Conservation (phyloP, 768 basidiomycete species). For the Collybia mongolica region DNA sequence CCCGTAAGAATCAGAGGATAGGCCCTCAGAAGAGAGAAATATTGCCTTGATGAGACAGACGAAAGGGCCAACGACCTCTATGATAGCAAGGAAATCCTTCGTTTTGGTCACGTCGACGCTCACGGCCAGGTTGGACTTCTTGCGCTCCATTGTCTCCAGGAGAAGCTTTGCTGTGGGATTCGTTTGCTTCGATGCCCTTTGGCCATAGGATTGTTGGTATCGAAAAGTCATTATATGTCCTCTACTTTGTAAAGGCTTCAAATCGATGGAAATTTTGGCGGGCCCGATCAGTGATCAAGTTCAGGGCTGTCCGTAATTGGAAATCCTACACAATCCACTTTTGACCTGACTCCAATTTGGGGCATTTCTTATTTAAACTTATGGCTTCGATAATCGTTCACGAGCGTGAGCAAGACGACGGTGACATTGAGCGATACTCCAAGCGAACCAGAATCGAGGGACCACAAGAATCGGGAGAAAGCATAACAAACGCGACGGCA, state of each 20-base stretch:
- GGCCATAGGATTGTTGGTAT: slow-evolving; percentile 54
- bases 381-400: slow-evolving; percentile 40
- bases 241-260: too few species aligned
- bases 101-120: slow-evolving; percentile 91
- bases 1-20: slow-evolving; percentile 20
- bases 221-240: slow-evolving; percentile 26
- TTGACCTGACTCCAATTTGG: not conserved
- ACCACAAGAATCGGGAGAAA: slow-evolving; percentile 8
- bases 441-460: slow-evolving; percentile 43
- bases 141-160: slow-evolving; percentile 80
- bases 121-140: slow-evolving; percentile 90
- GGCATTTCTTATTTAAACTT: slow-evolving; percentile 6
- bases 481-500: not conserved
- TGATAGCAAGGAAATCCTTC: slow-evolving; percentile 77
- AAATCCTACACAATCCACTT: not conserved
- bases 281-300: slow-evolving; percentile 10
- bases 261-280: slow-evolving; percentile 9
- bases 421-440: slow-evolving; percentile 37
- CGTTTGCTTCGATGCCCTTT: slow-evolving; percentile 52
- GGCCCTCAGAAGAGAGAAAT: slow-evolving; percentile 15
- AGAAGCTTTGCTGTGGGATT: slow-evolving; percentile 82
- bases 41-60: slow-evolving; percentile 93
- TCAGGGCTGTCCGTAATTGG: too few species aligned
- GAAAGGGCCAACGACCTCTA: slow-evolving; percentile 85
- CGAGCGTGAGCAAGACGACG: slow-evolving; percentile 53